Evolutionary conservation across 495 filamentous ascomycete genomes (phyloP).

Genomic region (Achaetomiella virescens): DNA sequence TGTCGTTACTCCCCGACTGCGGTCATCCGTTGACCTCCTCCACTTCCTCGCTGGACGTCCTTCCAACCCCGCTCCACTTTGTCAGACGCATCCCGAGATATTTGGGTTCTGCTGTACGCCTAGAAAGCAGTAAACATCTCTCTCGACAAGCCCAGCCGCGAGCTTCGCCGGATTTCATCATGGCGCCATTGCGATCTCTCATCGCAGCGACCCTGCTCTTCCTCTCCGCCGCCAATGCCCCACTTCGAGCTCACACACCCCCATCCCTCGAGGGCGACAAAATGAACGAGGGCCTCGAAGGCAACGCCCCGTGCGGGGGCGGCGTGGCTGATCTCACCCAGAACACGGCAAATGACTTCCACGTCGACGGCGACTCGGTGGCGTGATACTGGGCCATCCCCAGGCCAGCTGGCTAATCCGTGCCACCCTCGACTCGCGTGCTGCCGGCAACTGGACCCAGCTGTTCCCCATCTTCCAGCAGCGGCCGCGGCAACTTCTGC

Average conservation of each 20-base stretch:
- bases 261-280: conserved; percentile 33
- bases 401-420: conserved; percentile 46
- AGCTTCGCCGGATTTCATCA: conserved; percentile 1
- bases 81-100: too few species aligned
- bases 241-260: conserved; percentile 46
- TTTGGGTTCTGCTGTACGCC: too few species aligned
- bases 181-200: conserved; percentile 25
- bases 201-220: conserved; percentile 27
- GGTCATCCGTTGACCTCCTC: too few species aligned
- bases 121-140: too few species aligned
- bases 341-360: conserved; percentile 40
- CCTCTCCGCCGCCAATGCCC: conserved; percentile 30
- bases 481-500: conserved; percentile 42
- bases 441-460: conserved; percentile 43
- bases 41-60: too few species aligned
- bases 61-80: too few species aligned
- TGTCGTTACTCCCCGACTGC: too few species aligned
- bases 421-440: conserved; percentile 39
- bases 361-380: conserved; percentile 45
- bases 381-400: conserved; percentile 36
- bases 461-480: conserved; percentile 42
- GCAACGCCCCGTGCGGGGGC: conserved; percentile 42
- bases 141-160: not conserved
- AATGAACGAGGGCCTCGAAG: conserved; percentile 39
- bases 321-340: conserved; percentile 32